Evolutionary conservation across 345 rosid genomes (phyloP).

Genomic region (Ailanthus altissimus): DNA sequence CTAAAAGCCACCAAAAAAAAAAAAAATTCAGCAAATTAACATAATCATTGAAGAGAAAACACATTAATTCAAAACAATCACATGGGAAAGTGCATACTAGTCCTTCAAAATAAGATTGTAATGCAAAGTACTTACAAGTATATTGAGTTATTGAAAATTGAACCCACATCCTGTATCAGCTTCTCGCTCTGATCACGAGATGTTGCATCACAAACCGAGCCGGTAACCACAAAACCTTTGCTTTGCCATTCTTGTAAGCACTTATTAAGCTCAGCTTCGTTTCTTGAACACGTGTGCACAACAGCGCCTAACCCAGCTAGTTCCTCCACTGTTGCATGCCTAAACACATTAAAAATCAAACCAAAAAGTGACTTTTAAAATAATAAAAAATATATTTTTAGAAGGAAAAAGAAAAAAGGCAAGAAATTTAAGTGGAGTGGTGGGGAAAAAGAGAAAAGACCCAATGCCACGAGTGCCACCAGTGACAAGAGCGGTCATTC

Average conservation of each 20-base stretch:
- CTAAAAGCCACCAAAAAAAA: neutral
- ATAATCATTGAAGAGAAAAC: neutral
- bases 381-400: too few relatives aligned
- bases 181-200: conserved; percentile 50
- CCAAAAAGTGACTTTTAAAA: neutral
- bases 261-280: conserved; percentile 54
- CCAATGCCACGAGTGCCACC: conserved; percentile 96
- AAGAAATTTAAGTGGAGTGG: too few relatives aligned
- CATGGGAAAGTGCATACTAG: too few relatives aligned
- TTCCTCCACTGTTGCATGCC: conserved; percentile 75
- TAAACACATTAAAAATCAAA: conserved; percentile 14
- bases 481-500: conserved; percentile 73
- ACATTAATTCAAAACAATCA: neutral
- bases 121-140: conserved; percentile 47
- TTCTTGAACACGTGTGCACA: conserved; percentile 80
- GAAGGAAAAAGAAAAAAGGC: neutral
- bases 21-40: neutral
- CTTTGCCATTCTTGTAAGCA: conserved; percentile 61
- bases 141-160: conserved; percentile 52
- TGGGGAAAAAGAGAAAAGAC: conserved; percentile 32
- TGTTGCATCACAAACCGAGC: conserved; percentile 75
- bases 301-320: conserved; percentile 69
- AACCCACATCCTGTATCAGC: conserved; percentile 53
- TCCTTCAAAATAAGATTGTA: neutral
- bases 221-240: conserved; percentile 60